Evolutionary conservation across 2,329 filamentous ascomycete genomes (phyloP).

Genomic region (Botrytis tulipae): DNA sequence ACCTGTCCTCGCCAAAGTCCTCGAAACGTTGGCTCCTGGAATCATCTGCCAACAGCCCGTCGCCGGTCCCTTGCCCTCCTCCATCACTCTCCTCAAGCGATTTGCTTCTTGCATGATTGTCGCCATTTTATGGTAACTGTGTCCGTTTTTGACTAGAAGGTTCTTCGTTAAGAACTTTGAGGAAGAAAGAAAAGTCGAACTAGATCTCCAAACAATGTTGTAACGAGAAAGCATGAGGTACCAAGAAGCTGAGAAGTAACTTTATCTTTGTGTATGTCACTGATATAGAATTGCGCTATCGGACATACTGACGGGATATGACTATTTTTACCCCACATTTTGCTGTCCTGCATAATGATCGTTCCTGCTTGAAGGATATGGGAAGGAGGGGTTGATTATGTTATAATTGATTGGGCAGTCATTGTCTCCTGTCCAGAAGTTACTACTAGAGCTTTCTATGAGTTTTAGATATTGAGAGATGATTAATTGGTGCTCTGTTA

Average conservation of each 20-base stretch:
- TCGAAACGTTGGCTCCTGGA: conserved; percentile 58
- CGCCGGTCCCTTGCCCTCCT: conserved; percentile 46
- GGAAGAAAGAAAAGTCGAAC: not conserved
- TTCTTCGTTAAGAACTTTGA: not conserved
- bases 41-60: conserved; percentile 63
- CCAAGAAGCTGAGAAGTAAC: not conserved
- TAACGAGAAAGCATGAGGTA: conserved; percentile 3
- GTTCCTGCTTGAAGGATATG: conserved; percentile 2
- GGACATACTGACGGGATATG: not conserved
- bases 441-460: not conserved
- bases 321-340: conserved; percentile 8
- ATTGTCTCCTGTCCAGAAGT: not conserved
- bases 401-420: not conserved
- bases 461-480: not conserved
- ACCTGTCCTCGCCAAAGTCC: conserved; percentile 58
- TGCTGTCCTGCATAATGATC: conserved; percentile 5
- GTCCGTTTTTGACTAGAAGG: not conserved
- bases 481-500: not conserved
- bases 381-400: not conserved
- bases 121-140: conserved; percentile 26
- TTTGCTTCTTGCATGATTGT: conserved; percentile 43
- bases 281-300: not conserved
- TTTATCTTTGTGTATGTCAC: not conserved
- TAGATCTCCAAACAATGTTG: not conserved
- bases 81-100: conserved; percentile 50